Conservation (phyloP, 2,329 filamentous ascomycete genomes). For the Diaporthe amygdali region DNA sequence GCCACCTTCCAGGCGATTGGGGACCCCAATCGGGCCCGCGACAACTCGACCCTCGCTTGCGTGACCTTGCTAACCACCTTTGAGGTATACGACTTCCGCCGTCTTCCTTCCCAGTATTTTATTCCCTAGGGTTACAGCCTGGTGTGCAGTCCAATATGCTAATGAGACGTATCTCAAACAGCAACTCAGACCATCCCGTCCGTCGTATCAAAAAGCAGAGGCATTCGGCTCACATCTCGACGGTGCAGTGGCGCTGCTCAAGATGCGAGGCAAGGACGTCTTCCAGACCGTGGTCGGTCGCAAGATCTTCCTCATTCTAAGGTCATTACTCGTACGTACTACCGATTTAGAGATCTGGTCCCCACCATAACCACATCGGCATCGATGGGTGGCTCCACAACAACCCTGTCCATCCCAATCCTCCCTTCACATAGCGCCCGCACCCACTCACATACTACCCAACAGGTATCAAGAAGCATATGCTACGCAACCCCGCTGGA, state of each 20-base stretch:
- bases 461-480: constrained; percentile 22
- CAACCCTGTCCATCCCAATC: too few species aligned
- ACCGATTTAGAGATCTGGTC: not conserved
- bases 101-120: not conserved
- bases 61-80: constrained; percentile 24
- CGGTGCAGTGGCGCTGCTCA: constrained; percentile 22
- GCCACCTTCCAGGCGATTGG: constrained; percentile 23
- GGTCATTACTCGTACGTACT: constrained; percentile 23
- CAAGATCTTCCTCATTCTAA: constrained; percentile 23
- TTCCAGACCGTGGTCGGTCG: constrained; percentile 26
- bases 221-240: constrained; percentile 24
- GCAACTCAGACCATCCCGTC: constrained; percentile 24
- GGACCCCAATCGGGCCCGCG: constrained; percentile 18
- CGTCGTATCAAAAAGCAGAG: constrained; percentile 22
- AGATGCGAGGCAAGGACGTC: constrained; percentile 22
- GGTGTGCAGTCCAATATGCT: not conserved
- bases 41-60: constrained; percentile 26
- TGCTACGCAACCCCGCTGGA: constrained; percentile 25
- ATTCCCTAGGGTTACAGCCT: not conserved
- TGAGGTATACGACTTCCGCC: constrained; percentile 7
- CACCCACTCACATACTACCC: not conserved
- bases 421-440: not conserved
- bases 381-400: too few species aligned
- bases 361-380: not conserved
- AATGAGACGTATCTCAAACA: not conserved